Conservation (phyloP, 2,329 filamentous ascomycete species). For the Diaporthe sp. region DNA sequence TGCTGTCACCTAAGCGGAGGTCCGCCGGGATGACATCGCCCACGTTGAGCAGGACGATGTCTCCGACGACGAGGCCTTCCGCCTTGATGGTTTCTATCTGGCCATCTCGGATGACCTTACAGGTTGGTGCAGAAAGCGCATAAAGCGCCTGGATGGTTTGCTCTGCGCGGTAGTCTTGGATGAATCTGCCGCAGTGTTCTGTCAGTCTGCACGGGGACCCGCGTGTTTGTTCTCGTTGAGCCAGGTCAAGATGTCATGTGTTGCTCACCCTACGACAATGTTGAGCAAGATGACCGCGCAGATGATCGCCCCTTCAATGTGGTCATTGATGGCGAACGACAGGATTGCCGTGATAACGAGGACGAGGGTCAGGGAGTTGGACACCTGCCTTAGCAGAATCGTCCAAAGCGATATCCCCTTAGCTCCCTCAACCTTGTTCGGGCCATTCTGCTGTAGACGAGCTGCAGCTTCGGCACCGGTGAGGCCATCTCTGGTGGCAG, state of each 20-base stretch:
- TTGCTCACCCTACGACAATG: slow-evolving; percentile 73
- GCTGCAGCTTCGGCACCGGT: slow-evolving; percentile 72
- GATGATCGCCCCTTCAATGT: slow-evolving; percentile 77
- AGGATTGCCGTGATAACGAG: slow-evolving; percentile 53
- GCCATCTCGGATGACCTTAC: slow-evolving; percentile 70
- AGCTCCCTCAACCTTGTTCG: slow-evolving; percentile 79
- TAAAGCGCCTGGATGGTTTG: slow-evolving; percentile 74
- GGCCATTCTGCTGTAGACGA: slow-evolving; percentile 76
- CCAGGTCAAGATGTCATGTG: neutral
- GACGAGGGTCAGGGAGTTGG: slow-evolving; percentile 80
- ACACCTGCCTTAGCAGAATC: slow-evolving; percentile 82
- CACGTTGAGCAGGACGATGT: slow-evolving; percentile 72
- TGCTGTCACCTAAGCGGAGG: slow-evolving; percentile 73
- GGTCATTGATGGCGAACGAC: slow-evolving; percentile 76
- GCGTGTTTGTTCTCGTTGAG: neutral
- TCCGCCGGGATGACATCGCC: slow-evolving; percentile 81
- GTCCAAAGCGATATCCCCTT: slow-evolving; percentile 80
- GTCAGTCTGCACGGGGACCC: slow-evolving; percentile 14
- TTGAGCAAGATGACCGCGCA: slow-evolving; percentile 78
- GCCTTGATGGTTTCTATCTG: slow-evolving; percentile 66
- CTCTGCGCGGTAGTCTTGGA: slow-evolving; percentile 74
- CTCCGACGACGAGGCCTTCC: slow-evolving; percentile 74
- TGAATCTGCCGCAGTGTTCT: slow-evolving; percentile 56
- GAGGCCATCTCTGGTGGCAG: slow-evolving; percentile 68
- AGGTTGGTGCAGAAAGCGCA: slow-evolving; percentile 70